Conservation (phyloP, 176 grass and related monocot species). For the Elaeis guineensis region DNA sequence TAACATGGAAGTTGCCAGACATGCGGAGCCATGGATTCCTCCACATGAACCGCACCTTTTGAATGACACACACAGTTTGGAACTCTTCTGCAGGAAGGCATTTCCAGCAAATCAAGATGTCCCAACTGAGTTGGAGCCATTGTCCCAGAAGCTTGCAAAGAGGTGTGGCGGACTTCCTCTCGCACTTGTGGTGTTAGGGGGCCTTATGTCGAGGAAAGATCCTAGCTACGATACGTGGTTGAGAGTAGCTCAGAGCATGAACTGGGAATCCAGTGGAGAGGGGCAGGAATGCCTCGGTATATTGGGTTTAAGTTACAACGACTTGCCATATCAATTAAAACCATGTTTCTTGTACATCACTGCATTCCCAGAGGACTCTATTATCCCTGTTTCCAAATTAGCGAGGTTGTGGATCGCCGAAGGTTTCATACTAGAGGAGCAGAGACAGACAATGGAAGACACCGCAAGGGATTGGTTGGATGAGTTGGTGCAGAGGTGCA, state of each 20-base stretch:
- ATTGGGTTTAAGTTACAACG: too few relatives aligned
- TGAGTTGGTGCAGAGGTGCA: too few relatives aligned
- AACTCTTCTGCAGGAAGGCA: slow-evolving; percentile 12
- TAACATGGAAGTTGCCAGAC: background rate
- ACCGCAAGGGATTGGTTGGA: too few relatives aligned
- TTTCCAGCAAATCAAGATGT: background rate
- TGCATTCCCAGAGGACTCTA: too few relatives aligned
- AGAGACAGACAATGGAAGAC: too few relatives aligned
- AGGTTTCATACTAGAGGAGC: too few relatives aligned
- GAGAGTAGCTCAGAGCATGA: slow-evolving; percentile 1
- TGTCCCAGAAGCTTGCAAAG: background rate
- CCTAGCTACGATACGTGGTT: background rate
- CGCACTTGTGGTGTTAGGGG: slow-evolving; percentile 14
- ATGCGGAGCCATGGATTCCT: background rate
- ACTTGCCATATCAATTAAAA: too few relatives aligned
- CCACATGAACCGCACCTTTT: slow-evolving; percentile 8
- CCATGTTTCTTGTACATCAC: too few relatives aligned
- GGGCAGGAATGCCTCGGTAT: slow-evolving; percentile 1
- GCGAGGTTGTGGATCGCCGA: too few relatives aligned
- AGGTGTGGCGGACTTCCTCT: slow-evolving; percentile 19
- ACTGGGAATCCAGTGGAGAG: background rate
- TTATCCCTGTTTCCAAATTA: too few relatives aligned
- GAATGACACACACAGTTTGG: background rate
- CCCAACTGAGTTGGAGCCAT: background rate
- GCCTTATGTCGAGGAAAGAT: background rate